Evolutionary conservation across 495 filamentous ascomycete species (phyloP).

Genomic region (Aspergillus panamensis): DNA sequence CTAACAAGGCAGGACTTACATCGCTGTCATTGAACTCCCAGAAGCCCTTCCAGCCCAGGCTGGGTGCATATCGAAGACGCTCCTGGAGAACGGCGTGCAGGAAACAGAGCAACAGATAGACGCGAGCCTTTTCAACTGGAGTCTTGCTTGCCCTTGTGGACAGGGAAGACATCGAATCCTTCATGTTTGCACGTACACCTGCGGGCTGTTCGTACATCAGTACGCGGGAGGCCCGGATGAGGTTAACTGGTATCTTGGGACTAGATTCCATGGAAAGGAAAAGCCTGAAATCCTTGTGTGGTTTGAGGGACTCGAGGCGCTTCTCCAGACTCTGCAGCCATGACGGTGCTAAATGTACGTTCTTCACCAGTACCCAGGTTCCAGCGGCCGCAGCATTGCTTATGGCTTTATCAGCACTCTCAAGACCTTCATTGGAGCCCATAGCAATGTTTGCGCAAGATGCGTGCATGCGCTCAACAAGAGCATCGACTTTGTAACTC

Average conservation of each 20-base stretch:
- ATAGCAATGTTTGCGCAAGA: constrained; percentile 96
- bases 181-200: constrained; percentile 97
- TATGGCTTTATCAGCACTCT: constrained; percentile 92
- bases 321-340: constrained; percentile 98
- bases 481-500: constrained; percentile 94
- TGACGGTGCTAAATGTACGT: constrained; percentile 91
- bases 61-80: constrained; percentile 89
- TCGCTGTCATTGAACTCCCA: constrained; percentile 99
- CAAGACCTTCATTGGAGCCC: constrained; percentile 91
- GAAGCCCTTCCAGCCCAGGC: constrained; percentile 95
- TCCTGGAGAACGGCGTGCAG: constrained; percentile 96
- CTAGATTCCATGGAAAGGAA: constrained; percentile 98
- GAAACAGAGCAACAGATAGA: constrained; percentile 92
- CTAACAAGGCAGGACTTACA: constrained; percentile 53
- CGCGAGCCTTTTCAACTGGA: constrained; percentile 84
- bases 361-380: constrained; percentile 97
- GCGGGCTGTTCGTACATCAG: constrained; percentile 98
- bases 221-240: constrained; percentile 87
- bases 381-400: constrained; percentile 87
- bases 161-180: constrained; percentile 85
- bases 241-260: constrained; percentile 93
- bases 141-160: constrained; percentile 71
- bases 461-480: constrained; percentile 77
- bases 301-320: constrained; percentile 89
- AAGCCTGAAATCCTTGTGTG: constrained; percentile 87